Conservation (phyloP, 805 yeast genomes). For the Yarrowia phangngaensis region DNA sequence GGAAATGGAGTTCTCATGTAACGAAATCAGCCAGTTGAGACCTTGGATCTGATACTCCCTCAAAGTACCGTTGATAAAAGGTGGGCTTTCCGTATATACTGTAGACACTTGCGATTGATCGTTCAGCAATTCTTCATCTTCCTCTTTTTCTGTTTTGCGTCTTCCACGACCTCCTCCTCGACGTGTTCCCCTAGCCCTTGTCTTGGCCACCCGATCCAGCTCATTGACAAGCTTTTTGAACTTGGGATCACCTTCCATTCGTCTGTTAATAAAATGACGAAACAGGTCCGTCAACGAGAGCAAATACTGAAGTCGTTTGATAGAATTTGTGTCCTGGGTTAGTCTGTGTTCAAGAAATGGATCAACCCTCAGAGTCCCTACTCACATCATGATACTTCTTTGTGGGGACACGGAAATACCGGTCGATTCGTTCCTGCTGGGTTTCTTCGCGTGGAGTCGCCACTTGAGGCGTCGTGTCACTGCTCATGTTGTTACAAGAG, state of each 20-base stretch:
- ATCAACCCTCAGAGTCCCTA: no score
- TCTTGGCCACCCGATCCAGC: conserved; percentile 29
- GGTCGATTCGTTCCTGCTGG: conserved; percentile 8
- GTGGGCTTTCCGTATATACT: conserved; percentile 82
- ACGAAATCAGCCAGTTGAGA: conserved; percentile 85
- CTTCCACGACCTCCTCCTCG: conserved; percentile 46
- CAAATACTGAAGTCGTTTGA: conserved; percentile 69
- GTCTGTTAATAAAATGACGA: conserved; percentile 78
- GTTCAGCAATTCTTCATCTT: conserved; percentile 83
- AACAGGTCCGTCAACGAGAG: conserved; percentile 80
- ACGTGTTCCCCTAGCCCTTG: conserved; percentile 1
- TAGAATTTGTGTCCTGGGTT: conserved; percentile 8
- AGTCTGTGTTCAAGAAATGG: no score
- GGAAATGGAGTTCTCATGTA: conserved; percentile 81
- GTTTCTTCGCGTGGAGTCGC: conserved; percentile 21
- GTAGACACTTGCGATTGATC: conserved; percentile 73
- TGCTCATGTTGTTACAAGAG: conserved; percentile 3
- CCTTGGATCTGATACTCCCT: conserved; percentile 95
- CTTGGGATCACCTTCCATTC: conserved; percentile 71
- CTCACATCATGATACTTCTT: conserved; percentile 18
- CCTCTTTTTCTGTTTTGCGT: conserved; percentile 91
- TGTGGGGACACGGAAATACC: conserved; percentile 13
- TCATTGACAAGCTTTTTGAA: conserved; percentile 44
- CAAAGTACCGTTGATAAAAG: conserved; percentile 65
- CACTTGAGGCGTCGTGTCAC: conserved; percentile 16